A percentile compares a stretch with the other conserved stretches of the same genome.
phyloP scores from a whole-genome alignment of 768 basidiomycete genomes.

The Gelatoporia subvermispora region DNA sequence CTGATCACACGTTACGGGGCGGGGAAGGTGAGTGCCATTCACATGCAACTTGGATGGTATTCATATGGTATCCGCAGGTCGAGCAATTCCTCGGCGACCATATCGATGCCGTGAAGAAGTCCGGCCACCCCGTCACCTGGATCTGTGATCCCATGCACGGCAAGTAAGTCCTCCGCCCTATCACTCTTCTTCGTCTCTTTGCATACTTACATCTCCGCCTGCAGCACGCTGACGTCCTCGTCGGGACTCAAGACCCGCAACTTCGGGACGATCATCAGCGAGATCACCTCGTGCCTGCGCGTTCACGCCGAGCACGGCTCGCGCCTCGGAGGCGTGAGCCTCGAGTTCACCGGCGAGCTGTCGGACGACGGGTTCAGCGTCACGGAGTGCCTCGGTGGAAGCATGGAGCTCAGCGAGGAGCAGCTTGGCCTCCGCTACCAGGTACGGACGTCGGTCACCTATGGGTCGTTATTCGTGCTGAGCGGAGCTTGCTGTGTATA shows the following conservation, averaged over 20 bases:
- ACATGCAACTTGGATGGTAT: too few relatives aligned
- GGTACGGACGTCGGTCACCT: slow-evolving; percentile 29
- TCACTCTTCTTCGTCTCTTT: not conserved
- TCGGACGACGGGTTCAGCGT: slow-evolving; percentile 90
- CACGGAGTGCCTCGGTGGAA: slow-evolving; percentile 95
- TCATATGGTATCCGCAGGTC: slow-evolving; percentile 42
- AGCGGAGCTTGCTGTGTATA: slow-evolving; percentile 26
- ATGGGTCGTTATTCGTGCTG: not conserved
- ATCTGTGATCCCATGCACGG: slow-evolving; percentile 99
- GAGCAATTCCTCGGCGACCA: slow-evolving; percentile 71
- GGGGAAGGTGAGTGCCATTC: slow-evolving; percentile 49
- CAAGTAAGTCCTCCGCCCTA: slow-evolving; percentile 55
- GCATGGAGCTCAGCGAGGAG: slow-evolving; percentile 90
- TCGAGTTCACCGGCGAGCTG: slow-evolving; percentile 80
- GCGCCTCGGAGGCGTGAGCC: slow-evolving; percentile 61
- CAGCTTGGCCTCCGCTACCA: slow-evolving; percentile 89
- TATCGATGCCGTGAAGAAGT: slow-evolving; percentile 72
- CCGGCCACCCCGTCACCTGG: slow-evolving; percentile 89
- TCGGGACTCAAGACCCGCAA: slow-evolving; percentile 86
- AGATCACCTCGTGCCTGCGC: slow-evolving; percentile 75
- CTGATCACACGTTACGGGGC: slow-evolving; percentile 95
- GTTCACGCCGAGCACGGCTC: slow-evolving; percentile 77
- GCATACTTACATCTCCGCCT: not conserved
- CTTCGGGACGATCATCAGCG: slow-evolving; percentile 84
- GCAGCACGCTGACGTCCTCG: slow-evolving; percentile 76